Percentiles rank a stretch among this genome's conserved stretches.
Conservation (phyloP, 2,329 filamentous ascomycete genomes). For the Madurella mycetomatis region DNA sequence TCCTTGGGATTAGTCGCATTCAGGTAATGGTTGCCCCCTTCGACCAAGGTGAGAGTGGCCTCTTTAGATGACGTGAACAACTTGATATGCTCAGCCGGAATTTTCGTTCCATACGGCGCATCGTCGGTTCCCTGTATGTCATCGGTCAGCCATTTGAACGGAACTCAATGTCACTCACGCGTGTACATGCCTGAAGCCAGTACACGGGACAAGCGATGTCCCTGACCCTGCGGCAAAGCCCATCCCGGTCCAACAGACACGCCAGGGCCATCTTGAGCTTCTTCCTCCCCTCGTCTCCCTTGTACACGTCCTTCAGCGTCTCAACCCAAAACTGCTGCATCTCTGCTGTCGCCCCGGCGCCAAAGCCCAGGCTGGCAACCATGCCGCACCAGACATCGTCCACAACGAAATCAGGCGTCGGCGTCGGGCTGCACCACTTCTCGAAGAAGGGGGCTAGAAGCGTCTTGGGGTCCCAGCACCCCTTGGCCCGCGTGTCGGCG, state of each 20-base stretch:
- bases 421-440: slow-evolving; percentile 35
- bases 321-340: slow-evolving; percentile 42
- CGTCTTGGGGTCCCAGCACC: slow-evolving; percentile 46
- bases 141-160: slow-evolving; percentile 10
- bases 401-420: slow-evolving; percentile 45
- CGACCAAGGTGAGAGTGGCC: slow-evolving; percentile 40
- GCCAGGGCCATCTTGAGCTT: slow-evolving; percentile 44
- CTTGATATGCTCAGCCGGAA: slow-evolving; percentile 47
- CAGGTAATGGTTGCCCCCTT: slow-evolving; percentile 46
- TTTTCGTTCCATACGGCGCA: slow-evolving; percentile 36
- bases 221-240: slow-evolving; percentile 41
- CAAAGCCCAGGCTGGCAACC: slow-evolving; percentile 44
- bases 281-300: slow-evolving; percentile 45
- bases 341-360: slow-evolving; percentile 35
- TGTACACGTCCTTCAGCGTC: slow-evolving; percentile 43
- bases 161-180: neutral
- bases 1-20: slow-evolving; percentile 46
- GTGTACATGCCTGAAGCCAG: slow-evolving; percentile 45
- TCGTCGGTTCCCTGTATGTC: slow-evolving; percentile 41
- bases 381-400: slow-evolving; percentile 44
- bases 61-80: slow-evolving; percentile 44
- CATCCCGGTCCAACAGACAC: slow-evolving; percentile 44
- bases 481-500: slow-evolving; percentile 39
- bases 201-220: slow-evolving; percentile 49
- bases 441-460: slow-evolving; percentile 41